Evolutionary conservation across 2,329 filamentous ascomycete species (phyloP), one percentile per base, ranked within the genome.

Genomic region (Colletotrichum euphorbiae): DNA sequence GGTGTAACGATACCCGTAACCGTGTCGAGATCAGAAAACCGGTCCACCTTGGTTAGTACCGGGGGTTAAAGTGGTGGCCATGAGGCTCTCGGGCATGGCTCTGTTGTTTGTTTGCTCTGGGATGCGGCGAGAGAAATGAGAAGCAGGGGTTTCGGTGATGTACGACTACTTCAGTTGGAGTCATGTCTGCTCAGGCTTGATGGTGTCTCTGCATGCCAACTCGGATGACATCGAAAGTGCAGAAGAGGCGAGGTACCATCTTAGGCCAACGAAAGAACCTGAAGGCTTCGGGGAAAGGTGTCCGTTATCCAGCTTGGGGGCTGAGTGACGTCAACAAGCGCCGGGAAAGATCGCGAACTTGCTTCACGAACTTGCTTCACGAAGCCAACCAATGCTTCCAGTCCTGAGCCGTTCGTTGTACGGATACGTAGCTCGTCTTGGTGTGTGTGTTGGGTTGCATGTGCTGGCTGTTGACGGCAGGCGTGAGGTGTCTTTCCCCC

Each of bases 21-120:
- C 54, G 46, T 65, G 65, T 52, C 61, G 50, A 61, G 46, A 45
- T 55, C 66, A 61, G 50, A 56, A 58, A 50, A 60, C 38, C 31
- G 54, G 46, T 38, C 65, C 65, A 64, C 60, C 36, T 38, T 11
- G 13, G 48, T 28, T 28, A 28, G 48, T 28, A n/a, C 61, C 46
- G 19, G 46, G 46, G 62, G 43, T 42, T 5, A 19, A 17, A 60
- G 21, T 42, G 21, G 48, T 38, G 46, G 31, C 36, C 46, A 28
- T 12, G 48, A 54, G 19, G 24, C 42, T 45, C 43, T 57, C 59
- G 64, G 40, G 52, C 65, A 13, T 33, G 65, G 21, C 42, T 13
- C 15, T 46, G 45, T 17, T 5, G 45, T 54, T 17, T 5, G 45
- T 54, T 59, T 48, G 45, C 46, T 59, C 9, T 13, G 42, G 33